A percentile compares a stretch with the other conserved stretches of the same genome.
phyloP scores from a whole-genome alignment of 768 basidiomycete species.

The Crucibulum laeve region DNA sequence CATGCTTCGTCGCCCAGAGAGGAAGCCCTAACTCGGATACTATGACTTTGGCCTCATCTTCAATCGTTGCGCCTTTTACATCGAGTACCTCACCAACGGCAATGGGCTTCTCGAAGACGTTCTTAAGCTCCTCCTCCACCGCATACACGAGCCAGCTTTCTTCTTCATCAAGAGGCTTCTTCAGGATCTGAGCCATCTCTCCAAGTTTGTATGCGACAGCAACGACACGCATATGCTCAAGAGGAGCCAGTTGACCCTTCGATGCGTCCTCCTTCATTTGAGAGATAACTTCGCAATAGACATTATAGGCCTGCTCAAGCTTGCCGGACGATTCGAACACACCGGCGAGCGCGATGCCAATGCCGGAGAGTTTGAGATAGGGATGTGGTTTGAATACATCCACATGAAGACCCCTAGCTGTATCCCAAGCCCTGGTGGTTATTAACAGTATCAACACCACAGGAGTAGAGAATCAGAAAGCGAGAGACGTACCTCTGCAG shows the following conservation, averaged over 20 bases:
- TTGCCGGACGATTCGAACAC: conserved; percentile 42
- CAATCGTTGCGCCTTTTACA: neutral
- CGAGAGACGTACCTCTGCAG: conserved; percentile 43
- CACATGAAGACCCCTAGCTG: conserved; percentile 39
- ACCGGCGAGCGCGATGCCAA: conserved; percentile 57
- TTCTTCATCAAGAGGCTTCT: conserved; percentile 28
- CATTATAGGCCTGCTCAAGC: conserved; percentile 29
- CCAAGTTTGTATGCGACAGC: conserved; percentile 40
- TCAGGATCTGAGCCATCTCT: conserved; percentile 30
- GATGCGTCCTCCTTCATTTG: conserved; percentile 19
- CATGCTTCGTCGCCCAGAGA: conserved; percentile 51
- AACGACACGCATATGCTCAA: conserved; percentile 30
- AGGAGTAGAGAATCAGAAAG: neutral
- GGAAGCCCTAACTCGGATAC: conserved; percentile 55
- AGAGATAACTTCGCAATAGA: conserved; percentile 31
- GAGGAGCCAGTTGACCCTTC: conserved; percentile 15
- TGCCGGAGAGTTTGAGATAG: conserved; percentile 63
- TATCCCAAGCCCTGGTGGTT: conserved; percentile 49
- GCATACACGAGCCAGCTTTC: conserved; percentile 38
- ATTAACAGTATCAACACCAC: neutral
- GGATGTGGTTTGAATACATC: conserved; percentile 38
- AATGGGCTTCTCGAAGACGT: conserved; percentile 19
- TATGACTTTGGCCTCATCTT: conserved; percentile 20
- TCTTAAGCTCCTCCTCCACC: conserved; percentile 37
- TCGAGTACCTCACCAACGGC: neutral